Evolutionary conservation across 2,329 filamentous ascomycete species (phyloP), one percentile per base, ranked within the genome.

Genomic region (Ophiostoma sp.): DNA sequence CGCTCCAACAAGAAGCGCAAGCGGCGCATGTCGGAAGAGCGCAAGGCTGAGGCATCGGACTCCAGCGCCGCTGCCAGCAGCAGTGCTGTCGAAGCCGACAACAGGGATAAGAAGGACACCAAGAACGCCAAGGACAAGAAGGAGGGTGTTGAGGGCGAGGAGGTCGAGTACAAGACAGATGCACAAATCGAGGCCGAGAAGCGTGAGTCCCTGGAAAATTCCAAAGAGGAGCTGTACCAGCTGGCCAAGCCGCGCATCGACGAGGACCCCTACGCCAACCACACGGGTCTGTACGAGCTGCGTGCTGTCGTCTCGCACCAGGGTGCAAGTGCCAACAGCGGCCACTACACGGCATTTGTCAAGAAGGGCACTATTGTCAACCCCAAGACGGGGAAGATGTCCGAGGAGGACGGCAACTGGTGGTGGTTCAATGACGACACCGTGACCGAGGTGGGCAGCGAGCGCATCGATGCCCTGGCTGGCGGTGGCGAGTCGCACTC

Each of bases 361-460:
- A 99, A 98, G 86, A 97, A 99, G 85, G 85, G 90, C 72, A 89
- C 87, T 0, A 81, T 83, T 11, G 81, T 92, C 71, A 91, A 96
- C 75, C 84, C 89, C 20, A 87, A 89, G 76, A 92, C 90, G 27
- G 93, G 92, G 74, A 92, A 93, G 82, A 84, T 87, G 76, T 88
- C 87, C 69, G 88, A 91, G 76, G 93, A 96, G 77, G 93, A 96
- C 77, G 93, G 92, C 75, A 97, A 93, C 76, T 99, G 95, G 95
- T 99, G 95, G 94, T 99, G 95, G 94, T 99, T 99, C 85, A 98
- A 99, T 79, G 95, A 99, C 76, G 94, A 99, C 78, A 96, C 93
- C 82, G 95, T 99, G 44, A 89, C 90, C 17, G 95, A 99, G 82
- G 95, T 99, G 36, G 88, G 92, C 20, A 84, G 87, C 35, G 94